A percentile compares a stretch with the other conserved stretches of the same genome.
Evolutionary conservation across 306 rosid genomes (phyloP).

Genomic region (Gynostemma pentaphyllum): DNA sequence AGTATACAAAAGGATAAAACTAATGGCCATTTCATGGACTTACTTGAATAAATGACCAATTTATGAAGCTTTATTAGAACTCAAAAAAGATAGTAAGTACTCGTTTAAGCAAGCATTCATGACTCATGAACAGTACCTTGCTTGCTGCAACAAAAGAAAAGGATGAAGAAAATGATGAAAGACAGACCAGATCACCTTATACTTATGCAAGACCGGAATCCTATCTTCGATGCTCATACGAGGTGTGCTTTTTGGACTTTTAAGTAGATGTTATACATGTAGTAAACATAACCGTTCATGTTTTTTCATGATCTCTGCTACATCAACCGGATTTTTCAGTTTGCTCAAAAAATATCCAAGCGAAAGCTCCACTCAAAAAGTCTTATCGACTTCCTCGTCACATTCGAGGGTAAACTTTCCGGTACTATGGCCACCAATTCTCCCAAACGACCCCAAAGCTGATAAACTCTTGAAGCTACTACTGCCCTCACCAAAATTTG

Average conservation of each 20-base stretch:
- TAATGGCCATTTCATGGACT: neutral
- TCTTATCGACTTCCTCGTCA: constrained; percentile 27
- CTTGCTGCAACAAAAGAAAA: neutral
- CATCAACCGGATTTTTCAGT: constrained; percentile 9
- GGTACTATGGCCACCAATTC: constrained; percentile 38
- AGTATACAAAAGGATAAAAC: neutral
- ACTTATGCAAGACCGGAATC: neutral
- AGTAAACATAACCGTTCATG: neutral
- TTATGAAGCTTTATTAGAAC: constrained; percentile 5
- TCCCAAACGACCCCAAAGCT: constrained; percentile 61
- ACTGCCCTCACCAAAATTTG: constrained; percentile 79
- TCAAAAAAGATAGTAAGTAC: constrained; percentile 1
- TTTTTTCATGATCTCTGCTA: constrained; percentile 6
- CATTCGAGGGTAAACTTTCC: constrained; percentile 44
- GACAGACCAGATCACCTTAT: neutral
- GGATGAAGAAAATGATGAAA: neutral
- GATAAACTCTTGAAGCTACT: constrained; percentile 83
- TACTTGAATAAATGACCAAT: neutral
- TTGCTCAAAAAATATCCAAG: constrained; percentile 3
- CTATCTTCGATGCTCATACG: neutral
- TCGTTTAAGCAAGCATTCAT: neutral
- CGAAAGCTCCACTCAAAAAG: constrained; percentile 12
- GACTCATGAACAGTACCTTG: neutral
- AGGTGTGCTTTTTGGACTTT: neutral
- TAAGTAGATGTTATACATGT: neutral